phyloP scores from a whole-genome alignment of 2,329 filamentous ascomycete genomes.

The Xylaria sp. region DNA sequence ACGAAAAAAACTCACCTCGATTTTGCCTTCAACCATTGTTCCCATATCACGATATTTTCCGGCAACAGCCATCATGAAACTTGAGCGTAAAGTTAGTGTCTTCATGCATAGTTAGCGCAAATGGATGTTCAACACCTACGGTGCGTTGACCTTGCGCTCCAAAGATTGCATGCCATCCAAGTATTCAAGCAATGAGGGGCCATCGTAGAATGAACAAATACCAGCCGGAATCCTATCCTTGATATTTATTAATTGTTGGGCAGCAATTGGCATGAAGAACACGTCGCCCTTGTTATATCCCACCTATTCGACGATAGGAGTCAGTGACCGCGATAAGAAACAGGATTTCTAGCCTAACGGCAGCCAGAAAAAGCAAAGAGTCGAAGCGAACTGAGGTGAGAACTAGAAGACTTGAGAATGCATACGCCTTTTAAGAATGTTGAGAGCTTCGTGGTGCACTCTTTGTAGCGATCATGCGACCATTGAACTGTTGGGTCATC shows the following conservation, averaged over 20 bases:
- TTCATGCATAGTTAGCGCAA: background rate
- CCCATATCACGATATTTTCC: conserved; percentile 98
- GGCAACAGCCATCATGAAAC: conserved; percentile 97
- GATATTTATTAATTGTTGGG: conserved; percentile 86
- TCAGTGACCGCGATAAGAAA: conserved; percentile 7
- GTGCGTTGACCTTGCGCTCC: conserved; percentile 95
- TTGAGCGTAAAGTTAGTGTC: conserved; percentile 18
- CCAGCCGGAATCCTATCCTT: conserved; percentile 86
- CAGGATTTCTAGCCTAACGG: background rate
- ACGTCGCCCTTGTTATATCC: conserved; percentile 97
- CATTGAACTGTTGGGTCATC: conserved; percentile 96
- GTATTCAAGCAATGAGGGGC: conserved; percentile 92
- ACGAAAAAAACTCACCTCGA: conserved; percentile 65
- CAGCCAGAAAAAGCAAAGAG: background rate
- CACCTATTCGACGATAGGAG: conserved; percentile 55
- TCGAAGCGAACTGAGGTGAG: background rate
- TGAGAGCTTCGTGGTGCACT: conserved; percentile 89
- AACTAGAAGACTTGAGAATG: background rate
- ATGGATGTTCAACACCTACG: conserved; percentile 50
- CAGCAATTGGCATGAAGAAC: conserved; percentile 95
- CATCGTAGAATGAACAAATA: conserved; percentile 83
- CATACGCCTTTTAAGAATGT: conserved; percentile 81
- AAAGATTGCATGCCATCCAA: conserved; percentile 93
- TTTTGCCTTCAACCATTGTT: conserved; percentile 97
- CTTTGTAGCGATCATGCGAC: conserved; percentile 91